Base-by-base conservation (phyloP, 1,139 yeast species). In the Pichia sp. region DNA sequence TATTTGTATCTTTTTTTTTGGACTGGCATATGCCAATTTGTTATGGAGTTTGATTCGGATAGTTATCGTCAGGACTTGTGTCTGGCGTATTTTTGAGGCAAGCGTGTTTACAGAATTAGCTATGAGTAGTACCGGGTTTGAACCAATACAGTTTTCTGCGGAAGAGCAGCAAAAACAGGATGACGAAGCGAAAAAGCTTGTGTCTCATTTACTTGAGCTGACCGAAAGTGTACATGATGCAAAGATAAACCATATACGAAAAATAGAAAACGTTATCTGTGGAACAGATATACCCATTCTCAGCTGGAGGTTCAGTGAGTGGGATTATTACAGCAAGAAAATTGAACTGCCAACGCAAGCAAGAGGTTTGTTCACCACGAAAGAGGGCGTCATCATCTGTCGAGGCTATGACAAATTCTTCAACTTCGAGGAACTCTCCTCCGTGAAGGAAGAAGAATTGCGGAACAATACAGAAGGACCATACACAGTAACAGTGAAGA, bases 321-420 rank as follows among this genome's bases (percentile, higher is more conserved):
- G 89, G 87, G 97, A 88, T 63, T 92, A 88, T 65, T 83, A 83
- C 20, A 80, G 77, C 57, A 72, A 76, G 2, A 79, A 76, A 48
- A 74, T 81, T 8, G 58, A 59, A 1, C 71, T 91, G 24, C 96
- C 97, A 0, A 77, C 82, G 4, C 73, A 83, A 56, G 96, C 98
- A 0, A 76, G 99, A 54, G 99, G 99, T 0, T 70, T 93, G 17
- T 93, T 93, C 66, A 88, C 95, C 0, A 58, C 68, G 3, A 70
- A 73, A 17, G 75, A 77, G 47, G 75, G 78, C 44, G 63, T 63
- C 20, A 86, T 95, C 29, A 83, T 82, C 1, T 84, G 86, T 1
- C 74, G 99, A 62, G 99, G 99, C 0, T 95, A 95, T 67, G 95
- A 95, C 71, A 95, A 95, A 72, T 95, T 95, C 69, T 95, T 91